phyloP scores from a whole-genome alignment of 2,329 filamentous ascomycete genomes.

The Arthrobotrys entomopaga region DNA sequence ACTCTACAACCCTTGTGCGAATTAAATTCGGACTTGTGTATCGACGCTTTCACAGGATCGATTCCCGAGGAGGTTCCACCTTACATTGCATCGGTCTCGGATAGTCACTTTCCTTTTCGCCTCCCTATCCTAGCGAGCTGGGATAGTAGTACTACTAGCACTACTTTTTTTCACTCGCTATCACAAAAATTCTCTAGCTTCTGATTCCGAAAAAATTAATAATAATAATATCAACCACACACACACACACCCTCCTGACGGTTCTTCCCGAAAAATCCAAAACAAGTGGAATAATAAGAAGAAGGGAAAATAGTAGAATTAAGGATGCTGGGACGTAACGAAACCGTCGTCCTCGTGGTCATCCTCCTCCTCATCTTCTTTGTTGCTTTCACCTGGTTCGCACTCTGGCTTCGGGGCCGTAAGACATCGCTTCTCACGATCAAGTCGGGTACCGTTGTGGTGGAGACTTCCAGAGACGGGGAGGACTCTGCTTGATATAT shows the following conservation, averaged over 20 bases:
- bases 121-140: neutral
- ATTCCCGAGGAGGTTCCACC: neutral
- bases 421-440: conserved; percentile 15
- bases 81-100: neutral
- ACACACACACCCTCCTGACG: conserved; percentile 13
- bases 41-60: too few relatives aligned
- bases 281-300: too few relatives aligned
- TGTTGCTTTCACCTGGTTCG: conserved; percentile 27
- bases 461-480: neutral
- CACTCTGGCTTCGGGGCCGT: conserved; percentile 29
- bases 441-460: neutral
- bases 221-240: neutral
- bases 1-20: too few relatives aligned
- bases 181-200: conserved; percentile 20
- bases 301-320: neutral
- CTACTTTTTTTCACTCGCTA: conserved; percentile 4
- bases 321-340: conserved; percentile 45
- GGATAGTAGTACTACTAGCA: too few relatives aligned
- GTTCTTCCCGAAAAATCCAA: conserved; percentile 7
- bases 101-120: conserved; percentile 1
- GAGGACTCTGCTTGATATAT: conserved; percentile 14
- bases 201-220: conserved; percentile 39
- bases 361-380: conserved; percentile 52
- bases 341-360: conserved; percentile 49
- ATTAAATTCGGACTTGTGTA: too few relatives aligned